Percentiles rank a stretch among this genome's conserved stretches.
These are phyloP conservation scores for Podila clonocystis DNA, from an alignment of 192 early-diverging fungal genomes.

Conservation along the genomic window DNA sequence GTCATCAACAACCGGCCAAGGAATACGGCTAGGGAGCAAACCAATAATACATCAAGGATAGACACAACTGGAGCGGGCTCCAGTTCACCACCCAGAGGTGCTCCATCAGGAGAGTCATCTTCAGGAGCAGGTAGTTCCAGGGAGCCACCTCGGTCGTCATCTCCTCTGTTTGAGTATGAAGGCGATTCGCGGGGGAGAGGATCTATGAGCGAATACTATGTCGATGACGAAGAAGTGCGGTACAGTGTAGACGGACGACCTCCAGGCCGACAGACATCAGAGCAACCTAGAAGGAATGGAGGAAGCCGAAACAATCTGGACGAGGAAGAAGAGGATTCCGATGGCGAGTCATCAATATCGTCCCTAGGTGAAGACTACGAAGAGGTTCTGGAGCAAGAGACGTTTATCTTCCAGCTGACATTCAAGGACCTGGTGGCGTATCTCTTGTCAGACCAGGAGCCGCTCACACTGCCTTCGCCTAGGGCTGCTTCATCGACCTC, in stretches of 20 bases:
- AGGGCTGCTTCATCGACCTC: neutral
- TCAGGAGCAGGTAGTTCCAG: neutral
- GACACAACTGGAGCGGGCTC: neutral
- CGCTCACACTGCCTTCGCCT: constrained; percentile 12
- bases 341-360: constrained; percentile 10
- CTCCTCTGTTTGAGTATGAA: constrained; percentile 19
- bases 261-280: neutral
- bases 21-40: too few relatives aligned
- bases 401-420: constrained; percentile 30
- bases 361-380: constrained; percentile 35
- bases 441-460: constrained; percentile 30
- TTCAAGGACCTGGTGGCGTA: constrained; percentile 34
- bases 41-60: neutral
- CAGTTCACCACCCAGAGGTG: neutral
- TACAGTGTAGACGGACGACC: constrained; percentile 15
- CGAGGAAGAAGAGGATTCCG: neutral
- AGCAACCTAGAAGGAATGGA: neutral
- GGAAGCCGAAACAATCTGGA: neutral
- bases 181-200: neutral
- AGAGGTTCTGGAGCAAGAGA: constrained; percentile 28
- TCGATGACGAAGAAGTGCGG: constrained; percentile 28
- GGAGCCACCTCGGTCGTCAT: neutral
- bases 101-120: neutral
- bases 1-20: neutral
- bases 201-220: constrained; percentile 14